Conservation (phyloP, 1,284 basidiomycete species). For the Hemileia vastatrix region DNA sequence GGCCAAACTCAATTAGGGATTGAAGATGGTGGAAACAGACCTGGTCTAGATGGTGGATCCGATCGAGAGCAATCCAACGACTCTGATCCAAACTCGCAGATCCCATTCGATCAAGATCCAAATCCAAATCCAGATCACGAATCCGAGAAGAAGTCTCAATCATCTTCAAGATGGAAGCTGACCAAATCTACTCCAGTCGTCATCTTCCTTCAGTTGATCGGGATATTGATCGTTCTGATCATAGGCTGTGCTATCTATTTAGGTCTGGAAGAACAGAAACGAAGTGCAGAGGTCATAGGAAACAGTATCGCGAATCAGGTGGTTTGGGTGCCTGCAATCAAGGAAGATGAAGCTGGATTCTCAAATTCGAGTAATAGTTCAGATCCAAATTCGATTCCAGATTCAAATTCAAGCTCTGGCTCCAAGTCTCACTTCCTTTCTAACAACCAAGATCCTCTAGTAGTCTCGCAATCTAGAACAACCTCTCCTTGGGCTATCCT, state of each 20-base stretch:
- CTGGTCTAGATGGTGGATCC: constrained; percentile 26
- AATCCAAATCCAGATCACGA: background rate
- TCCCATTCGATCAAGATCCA: background rate
- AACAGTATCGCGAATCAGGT: too few species aligned
- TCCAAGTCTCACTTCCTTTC: too few species aligned
- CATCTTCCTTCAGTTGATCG: constrained; percentile 28
- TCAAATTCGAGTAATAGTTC: too few species aligned
- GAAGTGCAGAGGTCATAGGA: too few species aligned
- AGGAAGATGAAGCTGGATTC: too few species aligned
- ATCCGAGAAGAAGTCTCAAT: background rate
- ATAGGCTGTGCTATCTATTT: constrained; percentile 30
- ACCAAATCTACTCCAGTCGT: constrained; percentile 2
- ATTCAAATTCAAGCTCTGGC: too few species aligned
- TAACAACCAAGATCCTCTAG: too few species aligned
- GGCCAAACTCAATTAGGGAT: background rate
- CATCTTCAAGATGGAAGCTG: background rate
- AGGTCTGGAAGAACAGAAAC: constrained; percentile 31
- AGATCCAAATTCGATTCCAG: too few species aligned
- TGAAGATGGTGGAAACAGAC: constrained; percentile 5
- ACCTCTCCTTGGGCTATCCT: background rate
- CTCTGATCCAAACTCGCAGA: background rate
- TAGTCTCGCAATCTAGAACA: too few species aligned
- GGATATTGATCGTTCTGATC: constrained; percentile 28
- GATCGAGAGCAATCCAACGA: constrained; percentile 9
- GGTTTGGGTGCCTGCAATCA: too few species aligned